phyloP scores from a whole-genome alignment of 768 basidiomycete genomes.

The Termitomyces heimii region DNA sequence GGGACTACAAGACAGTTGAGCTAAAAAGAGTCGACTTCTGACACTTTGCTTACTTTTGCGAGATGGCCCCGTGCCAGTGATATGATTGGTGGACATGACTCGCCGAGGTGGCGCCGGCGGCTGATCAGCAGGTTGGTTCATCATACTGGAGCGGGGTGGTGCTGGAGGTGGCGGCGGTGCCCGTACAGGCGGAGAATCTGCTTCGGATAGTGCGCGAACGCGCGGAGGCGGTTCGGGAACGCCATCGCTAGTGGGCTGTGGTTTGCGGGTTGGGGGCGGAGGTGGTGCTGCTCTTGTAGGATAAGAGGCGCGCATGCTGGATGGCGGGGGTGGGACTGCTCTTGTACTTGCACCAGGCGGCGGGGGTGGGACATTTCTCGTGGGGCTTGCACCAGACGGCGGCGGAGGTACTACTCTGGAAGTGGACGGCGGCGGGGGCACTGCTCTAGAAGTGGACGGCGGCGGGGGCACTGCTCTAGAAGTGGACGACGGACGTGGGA shows the following conservation, averaged over 20 bases:
- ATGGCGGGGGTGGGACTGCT: constrained; percentile 27
- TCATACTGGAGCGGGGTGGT: constrained; percentile 21
- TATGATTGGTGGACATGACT: constrained; percentile 3
- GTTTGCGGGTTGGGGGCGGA: constrained; percentile 36
- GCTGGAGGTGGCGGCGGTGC: constrained; percentile 23
- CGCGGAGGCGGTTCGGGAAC: constrained; percentile 29
- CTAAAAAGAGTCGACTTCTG: neutral
- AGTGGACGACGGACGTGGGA: constrained; percentile 21
- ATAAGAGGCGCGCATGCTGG: constrained; percentile 23
- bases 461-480: constrained; percentile 24
- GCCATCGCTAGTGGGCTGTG: constrained; percentile 18
- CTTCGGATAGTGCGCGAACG: constrained; percentile 38
- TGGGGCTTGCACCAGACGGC: constrained; percentile 18
- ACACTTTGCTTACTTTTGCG: constrained; percentile 41
- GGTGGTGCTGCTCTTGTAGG: constrained; percentile 27
- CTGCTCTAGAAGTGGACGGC: constrained; percentile 25
- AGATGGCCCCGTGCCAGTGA: constrained; percentile 28
- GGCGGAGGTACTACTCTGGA: constrained; percentile 23
- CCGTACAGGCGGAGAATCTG: constrained; percentile 23
- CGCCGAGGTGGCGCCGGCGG: constrained; percentile 9
- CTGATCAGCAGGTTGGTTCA: constrained; percentile 16
- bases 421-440: constrained; percentile 19
- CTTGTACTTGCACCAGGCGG: constrained; percentile 19
- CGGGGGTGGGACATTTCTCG: constrained; percentile 21
- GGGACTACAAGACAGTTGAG: constrained; percentile 27